Conservation (phyloP, 228 moss, liverwort and hornwort genomes). For the Sphagnum magellanicum region DNA sequence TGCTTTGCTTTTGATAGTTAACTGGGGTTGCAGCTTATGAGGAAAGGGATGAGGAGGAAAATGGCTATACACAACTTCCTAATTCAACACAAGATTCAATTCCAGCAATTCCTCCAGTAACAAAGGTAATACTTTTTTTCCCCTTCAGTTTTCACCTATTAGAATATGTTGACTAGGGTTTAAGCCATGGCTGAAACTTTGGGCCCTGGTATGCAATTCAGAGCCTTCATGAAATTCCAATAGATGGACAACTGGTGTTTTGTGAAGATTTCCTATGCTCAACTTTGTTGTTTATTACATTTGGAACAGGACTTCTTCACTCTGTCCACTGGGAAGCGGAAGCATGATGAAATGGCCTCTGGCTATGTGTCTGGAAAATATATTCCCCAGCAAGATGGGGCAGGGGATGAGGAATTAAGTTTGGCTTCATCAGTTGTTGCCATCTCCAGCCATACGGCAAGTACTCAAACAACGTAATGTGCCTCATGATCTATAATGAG, state of each 20-base stretch:
- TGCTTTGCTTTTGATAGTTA: conserved; percentile 6
- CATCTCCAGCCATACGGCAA: conserved; percentile 16
- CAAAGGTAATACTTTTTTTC: conserved; percentile 39
- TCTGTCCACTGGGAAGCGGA: conserved; percentile 42
- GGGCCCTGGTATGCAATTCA: too few relatives aligned
- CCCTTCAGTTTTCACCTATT: neutral
- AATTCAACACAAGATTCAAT: conserved; percentile 30
- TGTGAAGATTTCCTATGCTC: neutral
- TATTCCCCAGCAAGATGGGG: conserved; percentile 40
- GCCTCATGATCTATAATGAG: too few relatives aligned
- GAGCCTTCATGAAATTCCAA: neutral
- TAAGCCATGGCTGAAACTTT: neutral
- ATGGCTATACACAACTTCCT: conserved; percentile 50
- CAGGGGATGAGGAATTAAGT: conserved; percentile 10
- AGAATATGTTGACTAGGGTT: neutral
- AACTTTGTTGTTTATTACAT: neutral
- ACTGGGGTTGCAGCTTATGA: neutral
- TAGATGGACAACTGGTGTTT: neutral
- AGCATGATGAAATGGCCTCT: conserved; percentile 32
- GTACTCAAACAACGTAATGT: neutral
- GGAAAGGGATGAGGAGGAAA: conserved; percentile 37
- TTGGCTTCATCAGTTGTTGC: neutral
- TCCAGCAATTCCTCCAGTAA: conserved; percentile 43
- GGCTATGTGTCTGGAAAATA: conserved; percentile 20
- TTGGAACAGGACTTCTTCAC: conserved; percentile 41